These are phyloP conservation scores for Terfezia claveryi DNA, from an alignment of 495 filamentous ascomycete species.

Conservation along the genomic window DNA sequence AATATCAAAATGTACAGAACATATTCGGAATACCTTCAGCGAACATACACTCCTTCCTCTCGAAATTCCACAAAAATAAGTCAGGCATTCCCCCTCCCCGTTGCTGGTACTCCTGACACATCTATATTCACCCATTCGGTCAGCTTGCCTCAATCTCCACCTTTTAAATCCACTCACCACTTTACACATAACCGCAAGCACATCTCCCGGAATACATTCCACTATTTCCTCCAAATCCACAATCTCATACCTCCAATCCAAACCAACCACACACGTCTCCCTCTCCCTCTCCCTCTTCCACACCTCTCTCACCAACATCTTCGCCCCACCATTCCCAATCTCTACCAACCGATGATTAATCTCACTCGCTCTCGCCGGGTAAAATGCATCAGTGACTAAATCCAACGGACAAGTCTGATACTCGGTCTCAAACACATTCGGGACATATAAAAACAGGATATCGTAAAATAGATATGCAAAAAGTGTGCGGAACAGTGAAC, in stretches of 20 bases:
- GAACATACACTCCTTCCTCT: constrained; percentile 22
- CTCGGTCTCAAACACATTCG: constrained; percentile 88
- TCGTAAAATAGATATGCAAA: constrained; percentile 88
- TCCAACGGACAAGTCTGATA: constrained; percentile 90
- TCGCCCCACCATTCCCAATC: constrained; percentile 55
- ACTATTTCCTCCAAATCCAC: constrained; percentile 67
- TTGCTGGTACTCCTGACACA: constrained; percentile 83
- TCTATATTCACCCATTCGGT: not conserved
- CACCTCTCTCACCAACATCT: constrained; percentile 40
- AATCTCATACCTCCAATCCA: constrained; percentile 73
- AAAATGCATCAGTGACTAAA: constrained; percentile 85
- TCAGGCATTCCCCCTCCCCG: constrained; percentile 80
- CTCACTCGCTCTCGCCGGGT: constrained; percentile 57
- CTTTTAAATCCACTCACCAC: constrained; percentile 23
- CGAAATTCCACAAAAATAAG: constrained; percentile 59
- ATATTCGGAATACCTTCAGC: constrained; percentile 5
- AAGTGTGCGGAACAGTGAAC: constrained; percentile 70
- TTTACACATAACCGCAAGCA: constrained; percentile 65
- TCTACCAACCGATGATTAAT: constrained; percentile 75
- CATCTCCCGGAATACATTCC: constrained; percentile 55
- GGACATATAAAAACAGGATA: constrained; percentile 77
- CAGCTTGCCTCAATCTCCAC: not conserved
- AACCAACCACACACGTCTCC: constrained; percentile 63
- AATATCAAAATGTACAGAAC: not conserved
- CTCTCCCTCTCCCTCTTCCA: constrained; percentile 40